Percentiles rank a stretch among this genome's conserved stretches.
These are phyloP conservation scores for Medicago arabica DNA, from an alignment of 306 rosid genomes.

Conservation along the genomic window DNA sequence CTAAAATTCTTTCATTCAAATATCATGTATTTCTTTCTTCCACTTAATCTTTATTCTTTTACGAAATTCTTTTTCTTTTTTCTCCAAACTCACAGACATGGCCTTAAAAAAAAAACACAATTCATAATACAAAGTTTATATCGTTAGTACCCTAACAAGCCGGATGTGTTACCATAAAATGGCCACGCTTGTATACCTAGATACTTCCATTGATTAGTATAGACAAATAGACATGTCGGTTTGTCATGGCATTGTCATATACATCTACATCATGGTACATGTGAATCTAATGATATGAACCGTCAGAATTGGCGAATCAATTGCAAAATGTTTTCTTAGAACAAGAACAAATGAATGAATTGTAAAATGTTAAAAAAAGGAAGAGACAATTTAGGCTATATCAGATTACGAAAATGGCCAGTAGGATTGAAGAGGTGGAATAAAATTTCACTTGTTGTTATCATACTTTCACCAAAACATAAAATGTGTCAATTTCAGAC, in stretches of 20 bases:
- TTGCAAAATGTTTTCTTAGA: neutral
- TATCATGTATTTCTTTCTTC: too few relatives aligned
- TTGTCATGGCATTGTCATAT: slow-evolving; percentile 25
- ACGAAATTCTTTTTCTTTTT: too few relatives aligned
- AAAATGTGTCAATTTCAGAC: neutral
- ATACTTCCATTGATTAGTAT: neutral
- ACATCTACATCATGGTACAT: neutral
- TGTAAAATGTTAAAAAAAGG: neutral
- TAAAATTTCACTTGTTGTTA: neutral
- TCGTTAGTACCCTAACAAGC: too few relatives aligned
- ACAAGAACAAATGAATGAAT: neutral
- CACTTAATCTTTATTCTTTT: too few relatives aligned
- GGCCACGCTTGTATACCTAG: neutral
- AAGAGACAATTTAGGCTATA: slow-evolving; percentile 1
- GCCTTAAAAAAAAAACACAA: too few relatives aligned
- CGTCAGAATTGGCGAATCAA: neutral
- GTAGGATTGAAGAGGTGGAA: neutral
- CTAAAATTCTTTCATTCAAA: too few relatives aligned
- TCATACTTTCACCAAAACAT: neutral
- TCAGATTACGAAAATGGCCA: neutral
- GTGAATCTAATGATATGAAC: neutral
- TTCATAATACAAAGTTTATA: too few relatives aligned
- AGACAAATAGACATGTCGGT: slow-evolving; percentile 1
- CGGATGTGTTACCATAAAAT: too few relatives aligned
- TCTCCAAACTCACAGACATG: too few relatives aligned